Conservation (phyloP, 1,139 yeast species). For the Citeromyces siamensis region DNA sequence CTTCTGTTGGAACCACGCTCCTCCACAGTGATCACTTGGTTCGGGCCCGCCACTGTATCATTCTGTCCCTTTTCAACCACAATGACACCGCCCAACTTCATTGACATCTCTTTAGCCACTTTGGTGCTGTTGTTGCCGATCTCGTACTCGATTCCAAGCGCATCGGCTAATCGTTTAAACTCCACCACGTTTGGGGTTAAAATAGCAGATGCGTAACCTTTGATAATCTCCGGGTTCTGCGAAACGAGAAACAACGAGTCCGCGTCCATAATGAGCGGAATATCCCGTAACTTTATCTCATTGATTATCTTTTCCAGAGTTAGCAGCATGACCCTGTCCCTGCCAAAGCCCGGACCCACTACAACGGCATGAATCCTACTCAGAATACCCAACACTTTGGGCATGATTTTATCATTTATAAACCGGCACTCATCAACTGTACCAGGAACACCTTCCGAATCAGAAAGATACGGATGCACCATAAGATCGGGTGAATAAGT, state of each 20-base stretch:
- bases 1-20: conserved; percentile 55
- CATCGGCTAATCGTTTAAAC: conserved; percentile 51
- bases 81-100: conserved; percentile 45
- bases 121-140: conserved; percentile 13
- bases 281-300: conserved; percentile 33
- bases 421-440: conserved; percentile 12
- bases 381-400: conserved; percentile 41
- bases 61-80: conserved; percentile 59
- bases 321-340: conserved; percentile 59
- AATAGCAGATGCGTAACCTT: conserved; percentile 42
- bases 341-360: conserved; percentile 90
- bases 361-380: conserved; percentile 70
- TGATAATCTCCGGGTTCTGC: conserved; percentile 38
- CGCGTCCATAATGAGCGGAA: conserved; percentile 79
- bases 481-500: conserved; percentile 84
- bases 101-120: conserved; percentile 34
- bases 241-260: conserved; percentile 67
- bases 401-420: conserved; percentile 33
- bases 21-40: conserved; percentile 24
- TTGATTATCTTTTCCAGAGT: conserved; percentile 45
- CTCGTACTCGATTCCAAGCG: conserved; percentile 23
- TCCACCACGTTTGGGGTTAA: conserved; percentile 89
- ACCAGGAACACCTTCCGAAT: conserved; percentile 11
- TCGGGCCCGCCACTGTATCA: conserved; percentile 52
- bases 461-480: conserved; percentile 83